These are phyloP conservation scores for Fistulina hepatica DNA, from an alignment of 1,284 basidiomycete species.

Conservation along the genomic window DNA sequence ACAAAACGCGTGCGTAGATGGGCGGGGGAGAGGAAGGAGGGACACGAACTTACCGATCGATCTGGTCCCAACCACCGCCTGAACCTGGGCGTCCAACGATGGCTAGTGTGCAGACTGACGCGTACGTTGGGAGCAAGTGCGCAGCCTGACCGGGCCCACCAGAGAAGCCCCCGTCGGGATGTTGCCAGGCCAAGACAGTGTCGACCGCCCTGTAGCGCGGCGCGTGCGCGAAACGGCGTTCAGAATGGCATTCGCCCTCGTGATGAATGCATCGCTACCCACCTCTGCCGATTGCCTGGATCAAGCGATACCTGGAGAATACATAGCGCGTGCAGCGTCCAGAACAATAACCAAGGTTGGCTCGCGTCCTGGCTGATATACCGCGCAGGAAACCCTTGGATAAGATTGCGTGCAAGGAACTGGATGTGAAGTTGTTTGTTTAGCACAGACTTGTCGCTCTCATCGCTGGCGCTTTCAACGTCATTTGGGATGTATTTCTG, in stretches of 20 bases:
- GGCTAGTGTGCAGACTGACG: constrained; percentile 75
- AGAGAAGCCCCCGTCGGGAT: constrained; percentile 80
- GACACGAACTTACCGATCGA: constrained; percentile 48
- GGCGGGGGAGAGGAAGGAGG: not conserved
- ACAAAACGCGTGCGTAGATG: not conserved
- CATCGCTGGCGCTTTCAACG: too few species aligned
- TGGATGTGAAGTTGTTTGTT: constrained; percentile 55
- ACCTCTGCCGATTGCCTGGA: constrained; percentile 63
- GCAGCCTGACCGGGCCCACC: constrained; percentile 85
- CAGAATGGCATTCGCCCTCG: constrained; percentile 15
- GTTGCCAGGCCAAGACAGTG: constrained; percentile 69
- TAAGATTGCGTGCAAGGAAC: constrained; percentile 55
- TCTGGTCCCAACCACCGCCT: constrained; percentile 74
- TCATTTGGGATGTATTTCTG: constrained; percentile 31
- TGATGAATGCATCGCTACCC: constrained; percentile 4
- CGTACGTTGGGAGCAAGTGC: constrained; percentile 89
- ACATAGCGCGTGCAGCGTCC: constrained; percentile 78
- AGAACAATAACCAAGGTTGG: constrained; percentile 87
- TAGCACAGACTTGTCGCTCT: constrained; percentile 27
- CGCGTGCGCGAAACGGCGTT: not conserved
- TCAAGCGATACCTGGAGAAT: constrained; percentile 71
- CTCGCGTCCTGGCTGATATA: constrained; percentile 85
- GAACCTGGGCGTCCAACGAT: constrained; percentile 68
- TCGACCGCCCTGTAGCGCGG: constrained; percentile 53
- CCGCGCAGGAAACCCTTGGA: constrained; percentile 65